Evolutionary conservation across 2,329 filamentous ascomycete genomes (phyloP).

Genomic region (Penicillium sp.): DNA sequence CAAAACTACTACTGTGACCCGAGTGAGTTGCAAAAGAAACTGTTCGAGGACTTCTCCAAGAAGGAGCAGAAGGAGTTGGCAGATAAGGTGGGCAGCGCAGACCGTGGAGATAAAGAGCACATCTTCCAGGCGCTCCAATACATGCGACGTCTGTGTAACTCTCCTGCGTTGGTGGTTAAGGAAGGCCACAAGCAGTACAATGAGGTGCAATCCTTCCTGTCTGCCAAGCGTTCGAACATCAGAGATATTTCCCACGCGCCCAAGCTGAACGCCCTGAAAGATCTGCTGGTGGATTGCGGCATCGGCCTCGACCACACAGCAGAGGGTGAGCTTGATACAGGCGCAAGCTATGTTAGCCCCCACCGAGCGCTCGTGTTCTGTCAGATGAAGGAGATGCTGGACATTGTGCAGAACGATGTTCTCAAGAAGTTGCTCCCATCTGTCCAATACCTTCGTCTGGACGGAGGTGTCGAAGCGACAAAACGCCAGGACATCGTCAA

Average conservation of each 20-base stretch:
- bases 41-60: slow-evolving; percentile 95
- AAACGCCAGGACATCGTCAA: slow-evolving; percentile 98
- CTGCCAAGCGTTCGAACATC: slow-evolving; percentile 74
- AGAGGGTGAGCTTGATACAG: slow-evolving; percentile 57
- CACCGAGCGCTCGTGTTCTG: slow-evolving; percentile 97
- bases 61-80: slow-evolving; percentile 87
- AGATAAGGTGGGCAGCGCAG: slow-evolving; percentile 76
- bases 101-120: slow-evolving; percentile 94
- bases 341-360: slow-evolving; percentile 81
- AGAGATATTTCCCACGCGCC: slow-evolving; percentile 86
- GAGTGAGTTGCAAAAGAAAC: slow-evolving; percentile 86
- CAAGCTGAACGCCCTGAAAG: slow-evolving; percentile 84
- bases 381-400: slow-evolving; percentile 99
- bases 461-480: slow-evolving; percentile 87
- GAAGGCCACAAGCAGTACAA: slow-evolving; percentile 88
- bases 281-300: slow-evolving; percentile 95
- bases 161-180: slow-evolving; percentile 92
- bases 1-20: slow-evolving; percentile 99
- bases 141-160: slow-evolving; percentile 99
- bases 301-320: slow-evolving; percentile 71
- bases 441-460: slow-evolving; percentile 89
- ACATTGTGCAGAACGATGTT: slow-evolving; percentile 96
- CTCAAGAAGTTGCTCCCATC: slow-evolving; percentile 86
- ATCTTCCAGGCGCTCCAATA: slow-evolving; percentile 99
- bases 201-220: slow-evolving; percentile 76